Conservation (phyloP, 1,139 yeast genomes). For the Yamadazyma trypodendri region DNA sequence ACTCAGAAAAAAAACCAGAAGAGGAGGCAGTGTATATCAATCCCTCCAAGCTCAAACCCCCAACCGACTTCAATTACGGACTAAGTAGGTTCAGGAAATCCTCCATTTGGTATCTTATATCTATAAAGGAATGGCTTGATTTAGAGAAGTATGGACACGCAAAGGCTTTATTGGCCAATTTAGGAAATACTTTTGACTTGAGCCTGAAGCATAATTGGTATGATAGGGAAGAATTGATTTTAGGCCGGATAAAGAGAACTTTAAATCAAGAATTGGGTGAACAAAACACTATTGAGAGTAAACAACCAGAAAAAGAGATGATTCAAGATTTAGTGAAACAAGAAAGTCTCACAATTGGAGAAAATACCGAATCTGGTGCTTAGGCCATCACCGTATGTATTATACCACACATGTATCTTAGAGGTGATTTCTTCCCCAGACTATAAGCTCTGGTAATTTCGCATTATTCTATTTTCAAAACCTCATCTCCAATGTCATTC, state of each 20-base stretch:
- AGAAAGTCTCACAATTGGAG: too few relatives aligned
- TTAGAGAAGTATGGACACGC: slow-evolving; percentile 29
- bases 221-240: slow-evolving; percentile 31
- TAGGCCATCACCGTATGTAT: neutral
- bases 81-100: slow-evolving; percentile 57
- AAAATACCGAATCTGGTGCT: too few relatives aligned
- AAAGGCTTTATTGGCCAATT: slow-evolving; percentile 23
- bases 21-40: slow-evolving; percentile 13
- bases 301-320: neutral
- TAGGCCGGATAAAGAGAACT: slow-evolving; percentile 29
- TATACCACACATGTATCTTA: neutral
- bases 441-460: too few relatives aligned
- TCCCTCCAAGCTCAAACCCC: slow-evolving; percentile 12
- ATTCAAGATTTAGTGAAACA: too few relatives aligned
- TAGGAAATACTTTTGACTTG: slow-evolving; percentile 23
- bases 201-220: slow-evolving; percentile 31
- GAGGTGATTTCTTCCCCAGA: too few relatives aligned
- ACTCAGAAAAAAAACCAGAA: slow-evolving; percentile 5
- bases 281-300: neutral
- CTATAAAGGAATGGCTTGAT: slow-evolving; percentile 71
- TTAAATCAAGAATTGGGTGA: neutral
- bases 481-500: slow-evolving; percentile 53
- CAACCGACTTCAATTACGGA: slow-evolving; percentile 27
- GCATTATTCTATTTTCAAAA: neutral
- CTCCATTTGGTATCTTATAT: slow-evolving; percentile 73